Base-by-base conservation (phyloP, 768 basidiomycete species). In the Collybia nuda region DNA sequence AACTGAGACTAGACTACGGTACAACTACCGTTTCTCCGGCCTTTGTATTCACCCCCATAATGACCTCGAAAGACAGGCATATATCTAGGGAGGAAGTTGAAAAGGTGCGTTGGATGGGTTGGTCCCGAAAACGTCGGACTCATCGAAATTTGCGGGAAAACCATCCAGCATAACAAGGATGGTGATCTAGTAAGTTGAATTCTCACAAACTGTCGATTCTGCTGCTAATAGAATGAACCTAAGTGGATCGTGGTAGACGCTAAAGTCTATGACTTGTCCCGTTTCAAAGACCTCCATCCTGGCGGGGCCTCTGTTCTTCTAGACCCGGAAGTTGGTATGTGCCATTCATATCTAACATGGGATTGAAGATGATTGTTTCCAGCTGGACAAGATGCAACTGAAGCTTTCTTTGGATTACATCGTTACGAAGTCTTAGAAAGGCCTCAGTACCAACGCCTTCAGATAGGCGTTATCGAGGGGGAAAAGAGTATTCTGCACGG, bases 211-310 rank as follows among this genome's bases (percentile, higher is more conserved):
- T 23, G 12, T 24, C 11, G 19, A 41, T 15, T 15, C 29, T 26
- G 23, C 28, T 23, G 24, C 29, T 8, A n/a, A 28, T 29, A 26
- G 11, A 7, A 4, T 0, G 24, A 4, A 35, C 2, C 6, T 38
- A 51, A 90, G 85, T 93, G 90, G 90, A 71, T 93, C 40, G 79
- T 93, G 55, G 81, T 93, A 55, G 91, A 96, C 63, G 76, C 84
- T 23, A 88, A 86, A 61, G 92, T 93, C 26, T 93, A 85, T 66
- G 85, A 94, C 67, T 67, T 95, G 17, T 81, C 86, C 17, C 82
- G 77, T 58, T 95, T 98, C 73, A 79, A 80, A 58, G 76, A 75
- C 42, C 70, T 94, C 43, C 93, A 97, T 61, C 93, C 91, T 0
- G 93, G 93, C 50, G 92, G 93, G 21, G 63, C 77, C 0, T 76